Percentiles rank a stretch among this genome's conserved stretches.
Conservation (phyloP, 768 basidiomycete genomes). For the Phylloporus rhodoxanthus region DNA sequence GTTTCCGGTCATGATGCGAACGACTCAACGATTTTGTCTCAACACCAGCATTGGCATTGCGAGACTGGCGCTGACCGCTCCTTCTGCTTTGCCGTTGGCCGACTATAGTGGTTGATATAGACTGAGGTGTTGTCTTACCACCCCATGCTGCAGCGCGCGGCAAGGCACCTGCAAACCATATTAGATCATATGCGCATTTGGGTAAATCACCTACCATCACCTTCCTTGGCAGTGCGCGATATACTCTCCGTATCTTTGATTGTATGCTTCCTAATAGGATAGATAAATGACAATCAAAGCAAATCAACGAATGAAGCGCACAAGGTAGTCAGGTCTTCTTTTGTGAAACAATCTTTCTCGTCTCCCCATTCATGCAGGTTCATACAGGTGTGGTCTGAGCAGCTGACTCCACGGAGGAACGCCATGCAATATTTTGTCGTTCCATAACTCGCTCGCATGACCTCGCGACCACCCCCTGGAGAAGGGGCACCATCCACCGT, state of each 20-base stretch:
- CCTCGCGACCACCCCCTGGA: slow-evolving; percentile 82
- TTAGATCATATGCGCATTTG: slow-evolving; percentile 4
- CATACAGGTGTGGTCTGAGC: slow-evolving; percentile 87
- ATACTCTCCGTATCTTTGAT: slow-evolving; percentile 84
- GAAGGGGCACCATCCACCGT: slow-evolving; percentile 90
- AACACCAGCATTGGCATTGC: slow-evolving; percentile 30
- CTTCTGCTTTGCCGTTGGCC: slow-evolving; percentile 40
- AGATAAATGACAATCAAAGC: slow-evolving; percentile 1
- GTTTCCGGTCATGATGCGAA: slow-evolving; percentile 41
- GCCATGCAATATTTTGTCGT: slow-evolving; percentile 98
- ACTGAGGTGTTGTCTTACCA: slow-evolving; percentile 33
- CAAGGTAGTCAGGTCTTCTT: slow-evolving; percentile 92
- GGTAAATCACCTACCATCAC: slow-evolving; percentile 41
- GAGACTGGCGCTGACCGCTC: slow-evolving; percentile 43
- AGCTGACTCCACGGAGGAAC: slow-evolving; percentile 80
- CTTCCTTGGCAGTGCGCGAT: slow-evolving; percentile 51
- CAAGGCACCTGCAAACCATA: slow-evolving; percentile 36
- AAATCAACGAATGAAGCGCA: slow-evolving; percentile 35
- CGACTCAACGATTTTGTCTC: slow-evolving; percentile 36
- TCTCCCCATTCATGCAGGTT: slow-evolving; percentile 98
- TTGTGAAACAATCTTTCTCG: slow-evolving; percentile 95
- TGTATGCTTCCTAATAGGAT: slow-evolving; percentile 69
- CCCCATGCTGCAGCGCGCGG: slow-evolving; percentile 69
- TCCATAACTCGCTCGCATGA: slow-evolving; percentile 91
- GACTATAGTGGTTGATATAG: slow-evolving; percentile 16